Percentiles rank a stretch among this genome's conserved stretches.
Evolutionary conservation across 441 rosid species (phyloP).

Genomic region (Corymbia calophylla): DNA sequence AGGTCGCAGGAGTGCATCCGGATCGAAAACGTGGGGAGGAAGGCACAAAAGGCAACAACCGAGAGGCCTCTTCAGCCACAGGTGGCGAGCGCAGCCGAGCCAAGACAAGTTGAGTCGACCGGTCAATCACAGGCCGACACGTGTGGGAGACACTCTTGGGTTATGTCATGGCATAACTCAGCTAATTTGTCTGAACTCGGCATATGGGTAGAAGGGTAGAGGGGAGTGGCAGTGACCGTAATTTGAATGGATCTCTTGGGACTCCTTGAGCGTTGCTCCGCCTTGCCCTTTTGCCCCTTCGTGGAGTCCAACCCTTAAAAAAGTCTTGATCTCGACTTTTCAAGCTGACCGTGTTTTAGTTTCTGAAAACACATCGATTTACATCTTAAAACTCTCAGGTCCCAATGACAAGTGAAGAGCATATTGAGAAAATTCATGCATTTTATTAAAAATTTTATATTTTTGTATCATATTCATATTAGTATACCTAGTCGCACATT

Average conservation of each 20-base stretch:
- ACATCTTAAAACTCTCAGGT: too few species aligned
- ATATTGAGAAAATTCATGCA: background rate
- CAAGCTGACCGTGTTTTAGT: background rate
- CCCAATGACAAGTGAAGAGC: background rate
- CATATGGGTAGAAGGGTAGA: background rate
- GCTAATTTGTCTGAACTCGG: background rate
- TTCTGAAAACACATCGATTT: background rate
- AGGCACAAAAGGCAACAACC: too few species aligned
- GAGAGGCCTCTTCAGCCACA: background rate
- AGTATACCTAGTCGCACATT: rapidly evolving
- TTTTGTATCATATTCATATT: background rate
- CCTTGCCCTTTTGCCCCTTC: background rate
- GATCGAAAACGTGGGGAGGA: background rate
- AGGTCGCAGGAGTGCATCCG: background rate
- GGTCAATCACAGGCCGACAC: background rate
- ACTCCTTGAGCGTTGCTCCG: background rate
- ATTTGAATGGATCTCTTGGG: background rate
- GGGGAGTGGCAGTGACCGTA: background rate
- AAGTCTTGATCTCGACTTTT: background rate
- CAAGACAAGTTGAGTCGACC: background rate
- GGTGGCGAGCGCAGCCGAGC: background rate
- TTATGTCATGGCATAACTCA: background rate
- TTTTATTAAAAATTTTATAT: background rate
- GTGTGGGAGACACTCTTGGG: background rate
- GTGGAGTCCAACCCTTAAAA: background rate